These are phyloP conservation scores for Apiotrichum akiyoshidainum DNA, from an alignment of 1,284 basidiomycete genomes.

Conservation along the genomic window DNA sequence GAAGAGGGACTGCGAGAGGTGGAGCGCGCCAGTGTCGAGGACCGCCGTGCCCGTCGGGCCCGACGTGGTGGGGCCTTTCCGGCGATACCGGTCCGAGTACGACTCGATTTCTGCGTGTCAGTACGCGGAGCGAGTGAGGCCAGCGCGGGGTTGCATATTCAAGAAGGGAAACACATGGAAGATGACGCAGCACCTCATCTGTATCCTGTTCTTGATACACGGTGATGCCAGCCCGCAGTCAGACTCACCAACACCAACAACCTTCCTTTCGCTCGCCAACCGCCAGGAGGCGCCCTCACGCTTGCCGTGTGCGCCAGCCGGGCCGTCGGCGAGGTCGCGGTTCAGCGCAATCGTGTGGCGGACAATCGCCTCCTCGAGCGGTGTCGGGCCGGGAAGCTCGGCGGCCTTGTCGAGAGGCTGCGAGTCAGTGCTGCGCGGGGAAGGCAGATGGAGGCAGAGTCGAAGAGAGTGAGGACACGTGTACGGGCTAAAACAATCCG, in stretches of 20 bases:
- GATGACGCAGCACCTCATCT: no score
- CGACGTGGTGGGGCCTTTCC: constrained; percentile 4
- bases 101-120: constrained; percentile 45
- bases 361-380: constrained; percentile 25
- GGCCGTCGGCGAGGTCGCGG: constrained; percentile 24
- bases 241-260: constrained; percentile 42
- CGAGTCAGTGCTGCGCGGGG: background rate
- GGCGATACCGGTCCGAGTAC: constrained; percentile 43
- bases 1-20: constrained; percentile 40
- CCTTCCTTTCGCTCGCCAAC: constrained; percentile 37
- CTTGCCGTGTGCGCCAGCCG: constrained; percentile 3
- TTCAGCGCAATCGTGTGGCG: constrained; percentile 23
- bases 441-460: no score
- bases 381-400: constrained; percentile 28
- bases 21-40: constrained; percentile 31
- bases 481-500: no score
- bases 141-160: no score
- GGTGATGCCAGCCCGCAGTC: no score
- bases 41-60: constrained; percentile 7
- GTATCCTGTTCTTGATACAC: no score
- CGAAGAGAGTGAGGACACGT: no score
- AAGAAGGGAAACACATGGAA: no score
- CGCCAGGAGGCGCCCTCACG: constrained; percentile 36
- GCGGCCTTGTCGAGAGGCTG: constrained; percentile 35
- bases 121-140: background rate